phyloP scores from a whole-genome alignment of 2,329 filamentous ascomycete genomes.

The Zarea fungicola region DNA sequence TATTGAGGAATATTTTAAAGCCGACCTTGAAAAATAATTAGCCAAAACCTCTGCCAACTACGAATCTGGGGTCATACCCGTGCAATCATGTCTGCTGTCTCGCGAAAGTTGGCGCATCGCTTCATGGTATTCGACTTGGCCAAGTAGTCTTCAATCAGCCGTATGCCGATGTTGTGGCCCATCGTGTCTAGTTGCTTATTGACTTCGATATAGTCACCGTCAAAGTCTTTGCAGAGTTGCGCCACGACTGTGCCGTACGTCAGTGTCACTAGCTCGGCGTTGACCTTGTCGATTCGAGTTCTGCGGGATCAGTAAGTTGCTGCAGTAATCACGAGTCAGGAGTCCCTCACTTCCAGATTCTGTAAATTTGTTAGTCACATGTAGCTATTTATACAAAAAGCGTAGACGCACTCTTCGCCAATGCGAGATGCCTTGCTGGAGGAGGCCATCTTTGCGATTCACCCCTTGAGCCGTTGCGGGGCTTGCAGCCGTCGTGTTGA shows the following conservation, averaged over 20 bases:
- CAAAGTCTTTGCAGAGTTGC: slow-evolving; percentile 94
- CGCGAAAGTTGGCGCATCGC: slow-evolving; percentile 85
- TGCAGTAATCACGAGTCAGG: slow-evolving; percentile 6
- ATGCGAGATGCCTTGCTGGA: slow-evolving; percentile 56
- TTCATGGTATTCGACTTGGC: slow-evolving; percentile 90
- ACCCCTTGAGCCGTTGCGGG: neutral
- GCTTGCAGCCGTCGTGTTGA: neutral
- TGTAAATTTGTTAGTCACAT: slow-evolving; percentile 37
- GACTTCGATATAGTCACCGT: slow-evolving; percentile 88
- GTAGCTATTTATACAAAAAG: slow-evolving; percentile 17
- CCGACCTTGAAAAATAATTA: slow-evolving; percentile 62
- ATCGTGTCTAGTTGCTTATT: slow-evolving; percentile 98
- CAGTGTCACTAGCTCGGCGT: slow-evolving; percentile 92
- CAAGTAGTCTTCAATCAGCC: slow-evolving; percentile 94
- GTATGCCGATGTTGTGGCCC: slow-evolving; percentile 97
- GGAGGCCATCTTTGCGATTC: slow-evolving; percentile 44
- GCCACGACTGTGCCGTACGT: slow-evolving; percentile 98
- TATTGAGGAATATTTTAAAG: slow-evolving; percentile 98
- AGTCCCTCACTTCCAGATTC: slow-evolving; percentile 77
- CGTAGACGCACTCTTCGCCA: slow-evolving; percentile 53
- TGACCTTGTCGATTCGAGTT: slow-evolving; percentile 94
- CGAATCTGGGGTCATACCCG: slow-evolving; percentile 50
- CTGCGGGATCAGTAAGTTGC: slow-evolving; percentile 44
- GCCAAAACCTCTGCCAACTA: neutral
- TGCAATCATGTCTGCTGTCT: slow-evolving; percentile 94